These are phyloP conservation scores for Cercophora samala DNA, from an alignment of 495 filamentous ascomycete species.

Conservation along the genomic window DNA sequence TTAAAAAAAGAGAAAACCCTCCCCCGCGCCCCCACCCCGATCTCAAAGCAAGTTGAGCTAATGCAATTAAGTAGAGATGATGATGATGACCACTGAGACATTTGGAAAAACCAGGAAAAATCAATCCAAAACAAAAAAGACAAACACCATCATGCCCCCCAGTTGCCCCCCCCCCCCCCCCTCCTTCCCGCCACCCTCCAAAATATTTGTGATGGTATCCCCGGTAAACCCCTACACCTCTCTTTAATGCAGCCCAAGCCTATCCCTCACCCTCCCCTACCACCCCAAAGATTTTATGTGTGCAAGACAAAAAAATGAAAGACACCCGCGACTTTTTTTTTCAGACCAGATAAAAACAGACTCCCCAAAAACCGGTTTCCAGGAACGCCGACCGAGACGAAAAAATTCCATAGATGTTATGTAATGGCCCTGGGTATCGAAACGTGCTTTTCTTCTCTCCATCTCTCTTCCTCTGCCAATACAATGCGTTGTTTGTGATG, in stretches of 20 bases:
- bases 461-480: background rate
- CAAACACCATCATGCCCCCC: background rate
- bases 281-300: background rate
- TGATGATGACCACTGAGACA: background rate
- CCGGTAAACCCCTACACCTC: background rate
- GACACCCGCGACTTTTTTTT: background rate
- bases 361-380: background rate
- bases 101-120: background rate
- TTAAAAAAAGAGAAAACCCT: background rate
- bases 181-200: background rate
- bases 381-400: background rate
- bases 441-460: background rate
- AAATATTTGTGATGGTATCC: background rate
- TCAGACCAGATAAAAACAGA: background rate
- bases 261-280: background rate
- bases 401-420: slow-evolving; percentile 1
- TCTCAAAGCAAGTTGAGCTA: background rate
- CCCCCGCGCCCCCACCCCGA: background rate
- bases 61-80: slow-evolving; percentile 1
- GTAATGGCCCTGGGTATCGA: slow-evolving; percentile 9
- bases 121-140: background rate
- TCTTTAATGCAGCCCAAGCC: background rate
- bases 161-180: background rate
- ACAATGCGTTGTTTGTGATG: background rate
- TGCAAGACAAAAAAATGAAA: background rate